Percentiles rank a stretch among this genome's conserved stretches.
phyloP scores from a whole-genome alignment of 169 alveolate species.

The Eimeria maxima region DNA sequence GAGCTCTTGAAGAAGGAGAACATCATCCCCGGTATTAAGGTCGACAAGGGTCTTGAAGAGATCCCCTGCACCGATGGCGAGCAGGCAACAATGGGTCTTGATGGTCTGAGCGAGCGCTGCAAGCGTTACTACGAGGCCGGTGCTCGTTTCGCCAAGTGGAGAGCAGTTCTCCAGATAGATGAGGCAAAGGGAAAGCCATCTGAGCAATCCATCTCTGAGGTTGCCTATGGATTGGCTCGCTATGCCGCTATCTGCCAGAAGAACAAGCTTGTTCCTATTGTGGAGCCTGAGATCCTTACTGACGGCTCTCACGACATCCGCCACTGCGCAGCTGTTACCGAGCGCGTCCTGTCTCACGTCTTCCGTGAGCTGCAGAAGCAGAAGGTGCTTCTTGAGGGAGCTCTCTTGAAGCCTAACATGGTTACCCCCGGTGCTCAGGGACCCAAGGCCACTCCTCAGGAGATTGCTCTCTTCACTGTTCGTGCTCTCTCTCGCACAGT shows the following conservation, averaged over 20 bases:
- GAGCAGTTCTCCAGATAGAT: constrained; percentile 98
- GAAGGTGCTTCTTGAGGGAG: constrained; percentile 98
- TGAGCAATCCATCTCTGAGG: constrained; percentile 95
- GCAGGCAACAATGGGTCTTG: constrained; percentile 96
- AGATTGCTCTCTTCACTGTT: constrained; percentile 97
- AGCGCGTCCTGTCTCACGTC: constrained; percentile 96
- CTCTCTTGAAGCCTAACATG: constrained; percentile 99
- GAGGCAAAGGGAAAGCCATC: constrained; percentile 94
- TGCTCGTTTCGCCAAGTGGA: constrained; percentile 99
- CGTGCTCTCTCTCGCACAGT: constrained; percentile 97
- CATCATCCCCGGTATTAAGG: constrained; percentile 99
- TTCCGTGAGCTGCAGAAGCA: constrained; percentile 97
- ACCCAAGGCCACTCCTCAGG: constrained; percentile 90
- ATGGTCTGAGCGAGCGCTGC: constrained; percentile 98
- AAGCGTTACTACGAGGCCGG: constrained; percentile 98
- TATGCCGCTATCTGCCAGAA: constrained; percentile 98
- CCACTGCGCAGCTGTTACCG: constrained; percentile 96
- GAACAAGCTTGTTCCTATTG: constrained; percentile 99
- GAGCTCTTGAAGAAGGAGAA: constrained; percentile 94
- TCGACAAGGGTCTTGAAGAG: constrained; percentile 97
- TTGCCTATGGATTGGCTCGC: constrained; percentile 99
- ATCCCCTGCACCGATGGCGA: constrained; percentile 97
- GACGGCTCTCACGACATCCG: constrained; percentile 99
- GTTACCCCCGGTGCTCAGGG: constrained; percentile 97
- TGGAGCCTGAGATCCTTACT: constrained; percentile 99